Conservation (phyloP, 108 stramenopile species). For the Cyclotella choctawhatcheeana region DNA sequence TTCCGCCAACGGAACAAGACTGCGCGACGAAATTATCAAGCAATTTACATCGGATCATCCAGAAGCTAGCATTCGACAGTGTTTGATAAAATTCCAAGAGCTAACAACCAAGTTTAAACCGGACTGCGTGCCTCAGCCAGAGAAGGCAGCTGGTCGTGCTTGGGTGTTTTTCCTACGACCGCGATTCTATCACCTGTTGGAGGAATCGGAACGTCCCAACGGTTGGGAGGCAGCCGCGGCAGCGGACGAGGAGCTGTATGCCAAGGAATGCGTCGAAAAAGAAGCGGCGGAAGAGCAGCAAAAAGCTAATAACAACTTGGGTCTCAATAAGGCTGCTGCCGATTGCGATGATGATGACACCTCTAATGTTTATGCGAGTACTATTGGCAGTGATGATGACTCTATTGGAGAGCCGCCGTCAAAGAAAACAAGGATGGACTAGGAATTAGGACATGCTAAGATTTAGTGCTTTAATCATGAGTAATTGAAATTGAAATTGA, state of each 20-base stretch:
- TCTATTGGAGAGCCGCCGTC: constrained; percentile 12
- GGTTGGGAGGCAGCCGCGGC: constrained; percentile 80
- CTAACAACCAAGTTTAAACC: constrained; percentile 84
- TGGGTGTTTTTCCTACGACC: constrained; percentile 86
- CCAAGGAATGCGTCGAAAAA: constrained; percentile 48
- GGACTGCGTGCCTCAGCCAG: constrained; percentile 58
- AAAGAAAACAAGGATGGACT: constrained; percentile 9
- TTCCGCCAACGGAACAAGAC: constrained; percentile 68
- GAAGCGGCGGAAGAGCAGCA: background rate
- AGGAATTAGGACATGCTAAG: no score
- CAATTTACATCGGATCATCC: constrained; percentile 82
- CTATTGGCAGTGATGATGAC: constrained; percentile 16
- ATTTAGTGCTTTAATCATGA: no score
- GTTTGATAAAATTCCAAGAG: constrained; percentile 79
- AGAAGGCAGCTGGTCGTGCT: constrained; percentile 59
- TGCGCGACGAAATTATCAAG: constrained; percentile 79
- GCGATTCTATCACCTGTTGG: constrained; percentile 78
- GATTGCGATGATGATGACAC: constrained; percentile 13
- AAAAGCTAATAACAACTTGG: background rate
- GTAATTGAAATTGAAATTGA: no score
- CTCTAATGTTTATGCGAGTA: constrained; percentile 8
- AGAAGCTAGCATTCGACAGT: constrained; percentile 76
- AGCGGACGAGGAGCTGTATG: constrained; percentile 64
- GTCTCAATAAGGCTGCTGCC: no score
- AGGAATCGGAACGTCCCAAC: constrained; percentile 69